Conservation (phyloP, 495 filamentous ascomycete genomes). For the Massariosphaeria phaeospora region DNA sequence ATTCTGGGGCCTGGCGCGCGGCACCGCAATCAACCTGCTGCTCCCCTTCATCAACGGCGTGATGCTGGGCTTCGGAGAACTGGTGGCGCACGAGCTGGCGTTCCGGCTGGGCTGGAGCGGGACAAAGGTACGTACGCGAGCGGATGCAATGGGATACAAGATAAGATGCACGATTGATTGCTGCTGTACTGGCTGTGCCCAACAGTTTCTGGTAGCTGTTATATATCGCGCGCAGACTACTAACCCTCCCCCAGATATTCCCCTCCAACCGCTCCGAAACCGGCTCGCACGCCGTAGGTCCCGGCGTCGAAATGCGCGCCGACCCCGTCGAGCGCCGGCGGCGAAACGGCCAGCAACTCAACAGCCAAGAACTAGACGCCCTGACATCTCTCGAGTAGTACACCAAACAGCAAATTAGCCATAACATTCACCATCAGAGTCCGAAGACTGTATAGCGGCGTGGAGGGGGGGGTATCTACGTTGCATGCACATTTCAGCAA, state of each 20-base stretch:
- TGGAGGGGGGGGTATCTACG: too few species aligned
- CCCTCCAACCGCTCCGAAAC: conserved; percentile 56
- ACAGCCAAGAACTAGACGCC: conserved; percentile 48
- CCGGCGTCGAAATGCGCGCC: conserved; percentile 60
- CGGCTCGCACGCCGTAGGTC: conserved; percentile 52
- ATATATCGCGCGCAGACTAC: not conserved
- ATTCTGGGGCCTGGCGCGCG: conserved; percentile 73
- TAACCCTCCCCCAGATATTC: conserved; percentile 52
- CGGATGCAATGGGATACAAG: too few species aligned
- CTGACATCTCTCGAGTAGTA: conserved; percentile 47
- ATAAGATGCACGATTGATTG: too few species aligned
- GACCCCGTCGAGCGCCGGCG: conserved; percentile 49
- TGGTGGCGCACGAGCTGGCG: conserved; percentile 92
- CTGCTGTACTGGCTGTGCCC: too few species aligned
- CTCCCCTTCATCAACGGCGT: conserved; percentile 95
- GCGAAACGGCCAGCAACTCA: conserved; percentile 43
- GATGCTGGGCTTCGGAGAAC: conserved; percentile 96
- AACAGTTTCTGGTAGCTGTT: too few species aligned
- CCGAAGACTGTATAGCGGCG: too few species aligned
- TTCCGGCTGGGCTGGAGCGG: conserved; percentile 88
- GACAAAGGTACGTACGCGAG: conserved; percentile 78
- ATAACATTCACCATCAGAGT: too few species aligned
- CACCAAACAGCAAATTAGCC: too few species aligned
- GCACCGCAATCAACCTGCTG: conserved; percentile 89
- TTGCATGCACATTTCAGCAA: not conserved